phyloP scores from a whole-genome alignment of 768 basidiomycete species.

The Clitopilus passeckerianus region DNA sequence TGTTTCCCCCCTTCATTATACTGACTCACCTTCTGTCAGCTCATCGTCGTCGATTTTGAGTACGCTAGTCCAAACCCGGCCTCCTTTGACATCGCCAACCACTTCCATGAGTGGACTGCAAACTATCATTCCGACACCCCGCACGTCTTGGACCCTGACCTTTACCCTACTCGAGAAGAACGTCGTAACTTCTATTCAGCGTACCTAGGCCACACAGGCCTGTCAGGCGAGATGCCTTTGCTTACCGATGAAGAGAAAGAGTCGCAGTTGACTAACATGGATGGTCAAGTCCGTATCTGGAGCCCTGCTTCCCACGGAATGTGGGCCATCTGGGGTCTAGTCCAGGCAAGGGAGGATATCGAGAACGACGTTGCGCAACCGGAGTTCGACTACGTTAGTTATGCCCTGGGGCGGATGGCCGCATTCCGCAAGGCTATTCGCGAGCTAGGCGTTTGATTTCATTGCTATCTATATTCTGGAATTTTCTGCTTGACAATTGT shows the following conservation, averaged over 20 bases:
- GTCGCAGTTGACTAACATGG: conserved; percentile 52
- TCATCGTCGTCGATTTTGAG: conserved; percentile 97
- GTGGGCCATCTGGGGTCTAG: conserved; percentile 95
- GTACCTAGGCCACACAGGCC: conserved; percentile 59
- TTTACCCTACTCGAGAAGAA: conserved; percentile 70
- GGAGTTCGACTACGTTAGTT: conserved; percentile 90
- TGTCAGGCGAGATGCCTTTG: conserved; percentile 24
- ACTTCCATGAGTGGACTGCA: conserved; percentile 96
- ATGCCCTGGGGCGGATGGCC: conserved; percentile 66
- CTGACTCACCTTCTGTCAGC: conserved; percentile 34
- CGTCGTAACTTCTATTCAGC: conserved; percentile 81
- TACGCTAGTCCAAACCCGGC: conserved; percentile 92
- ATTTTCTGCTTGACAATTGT: not conserved
- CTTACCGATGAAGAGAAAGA: conserved; percentile 30
- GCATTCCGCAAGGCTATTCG: conserved; percentile 55
- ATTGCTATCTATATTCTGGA: not conserved
- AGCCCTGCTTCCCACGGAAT: conserved; percentile 85
- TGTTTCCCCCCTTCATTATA: conserved; percentile 1
- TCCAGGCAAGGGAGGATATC: conserved; percentile 80
- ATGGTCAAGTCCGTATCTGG: conserved; percentile 82
- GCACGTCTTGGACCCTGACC: conserved; percentile 54
- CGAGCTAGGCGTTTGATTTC: conserved; percentile 32
- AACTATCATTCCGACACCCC: conserved; percentile 76
- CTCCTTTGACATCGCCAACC: conserved; percentile 94
- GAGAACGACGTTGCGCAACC: conserved; percentile 50